A percentile compares a stretch with the other conserved stretches of the same genome.
Evolutionary conservation across 352 stramenopile genomes (phyloP).

Genomic region (Globisporangium spiculum): DNA sequence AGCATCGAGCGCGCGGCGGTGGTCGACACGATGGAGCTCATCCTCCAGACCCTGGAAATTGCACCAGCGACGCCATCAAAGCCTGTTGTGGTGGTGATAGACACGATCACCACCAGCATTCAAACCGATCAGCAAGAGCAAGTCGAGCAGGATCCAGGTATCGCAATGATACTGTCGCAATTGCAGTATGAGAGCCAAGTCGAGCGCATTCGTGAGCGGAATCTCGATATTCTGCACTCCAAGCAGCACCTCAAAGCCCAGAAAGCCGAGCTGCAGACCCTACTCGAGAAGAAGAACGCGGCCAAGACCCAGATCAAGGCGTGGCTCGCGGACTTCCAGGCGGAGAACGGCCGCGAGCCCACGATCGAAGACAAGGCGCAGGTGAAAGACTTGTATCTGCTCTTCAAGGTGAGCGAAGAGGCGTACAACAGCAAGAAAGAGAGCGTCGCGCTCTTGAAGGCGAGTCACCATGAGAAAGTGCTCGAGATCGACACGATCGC

Average conservation of each 20-base stretch:
- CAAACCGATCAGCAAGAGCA: constrained; percentile 14
- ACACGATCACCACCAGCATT: neutral
- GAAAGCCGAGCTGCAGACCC: constrained; percentile 33
- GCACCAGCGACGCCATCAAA: neutral
- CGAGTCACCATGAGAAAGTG: constrained; percentile 40
- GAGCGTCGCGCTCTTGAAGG: constrained; percentile 34
- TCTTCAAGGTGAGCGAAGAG: constrained; percentile 72
- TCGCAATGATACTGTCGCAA: constrained; percentile 21
- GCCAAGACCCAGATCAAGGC: constrained; percentile 62
- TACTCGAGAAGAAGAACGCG: constrained; percentile 40
- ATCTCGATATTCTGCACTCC: constrained; percentile 40
- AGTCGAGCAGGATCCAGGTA: neutral
- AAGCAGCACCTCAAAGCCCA: constrained; percentile 33
- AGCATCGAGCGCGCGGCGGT: constrained; percentile 40
- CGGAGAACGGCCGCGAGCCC: constrained; percentile 42
- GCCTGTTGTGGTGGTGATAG: neutral
- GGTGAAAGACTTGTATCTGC: constrained; percentile 72
- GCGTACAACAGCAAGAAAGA: constrained; percentile 45
- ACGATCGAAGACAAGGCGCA: constrained; percentile 77
- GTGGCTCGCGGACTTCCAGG: constrained; percentile 62
- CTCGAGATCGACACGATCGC: constrained; percentile 46
- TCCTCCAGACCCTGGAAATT: constrained; percentile 41
- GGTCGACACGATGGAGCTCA: constrained; percentile 40
- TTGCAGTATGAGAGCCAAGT: constrained; percentile 44
- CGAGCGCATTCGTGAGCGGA: constrained; percentile 39